Evolutionary conservation across 495 filamentous ascomycete genomes (phyloP).

Genomic region (Podospora anserina): DNA sequence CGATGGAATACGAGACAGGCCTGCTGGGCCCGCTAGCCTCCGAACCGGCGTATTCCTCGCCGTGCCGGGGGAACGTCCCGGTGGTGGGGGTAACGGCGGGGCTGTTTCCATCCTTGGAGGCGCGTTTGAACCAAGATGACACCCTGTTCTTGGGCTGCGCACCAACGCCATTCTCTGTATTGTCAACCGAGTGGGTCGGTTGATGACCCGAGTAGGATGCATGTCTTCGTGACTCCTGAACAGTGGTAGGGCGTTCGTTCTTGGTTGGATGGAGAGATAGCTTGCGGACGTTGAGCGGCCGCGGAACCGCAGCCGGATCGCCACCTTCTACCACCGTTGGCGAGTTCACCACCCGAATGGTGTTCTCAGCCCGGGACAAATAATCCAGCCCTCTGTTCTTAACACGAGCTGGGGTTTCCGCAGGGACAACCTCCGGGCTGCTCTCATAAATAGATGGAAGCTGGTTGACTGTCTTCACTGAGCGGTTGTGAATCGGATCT

Average conservation of each 20-base stretch:
- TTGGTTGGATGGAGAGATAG: slow-evolving; percentile 12
- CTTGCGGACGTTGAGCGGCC: slow-evolving; percentile 57
- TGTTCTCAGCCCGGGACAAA: slow-evolving; percentile 39
- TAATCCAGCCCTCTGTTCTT: slow-evolving; percentile 37
- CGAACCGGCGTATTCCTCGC: slow-evolving; percentile 5
- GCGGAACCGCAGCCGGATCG: slow-evolving; percentile 20
- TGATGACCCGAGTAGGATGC: slow-evolving; percentile 13
- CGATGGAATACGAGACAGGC: slow-evolving; percentile 6
- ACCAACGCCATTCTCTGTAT: slow-evolving; percentile 5
- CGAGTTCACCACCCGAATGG: slow-evolving; percentile 51
- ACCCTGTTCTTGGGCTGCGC: slow-evolving; percentile 51
- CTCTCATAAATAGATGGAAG: slow-evolving; percentile 55
- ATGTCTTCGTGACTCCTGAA: slow-evolving; percentile 8
- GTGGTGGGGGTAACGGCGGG: slow-evolving; percentile 24
- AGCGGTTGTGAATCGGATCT: slow-evolving; percentile 50
- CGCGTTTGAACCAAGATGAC: slow-evolving; percentile 64
- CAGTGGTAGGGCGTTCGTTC: not conserved
- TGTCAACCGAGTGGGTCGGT: not conserved
- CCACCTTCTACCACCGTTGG: slow-evolving; percentile 24
- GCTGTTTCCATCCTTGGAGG: slow-evolving; percentile 41
- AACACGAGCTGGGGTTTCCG: slow-evolving; percentile 31
- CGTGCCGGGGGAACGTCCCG: slow-evolving; percentile 13
- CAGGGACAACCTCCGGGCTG: slow-evolving; percentile 33
- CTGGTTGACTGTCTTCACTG: slow-evolving; percentile 35
- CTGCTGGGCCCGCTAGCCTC: slow-evolving; percentile 12